Conservation (phyloP, 176 grass and related monocot genomes). For the Guadua angustifolia region DNA sequence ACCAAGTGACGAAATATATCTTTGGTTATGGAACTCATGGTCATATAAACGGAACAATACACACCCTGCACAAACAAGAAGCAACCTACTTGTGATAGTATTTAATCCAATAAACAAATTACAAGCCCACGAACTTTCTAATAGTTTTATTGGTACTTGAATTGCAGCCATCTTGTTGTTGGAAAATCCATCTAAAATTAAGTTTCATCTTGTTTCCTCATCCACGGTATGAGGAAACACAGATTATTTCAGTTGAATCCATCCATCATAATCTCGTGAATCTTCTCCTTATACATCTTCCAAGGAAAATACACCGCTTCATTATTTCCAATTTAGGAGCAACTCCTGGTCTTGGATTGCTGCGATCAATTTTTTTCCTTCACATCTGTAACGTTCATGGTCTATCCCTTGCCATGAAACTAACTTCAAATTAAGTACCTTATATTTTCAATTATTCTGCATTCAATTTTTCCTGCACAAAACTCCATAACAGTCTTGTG, state of each 20-base stretch:
- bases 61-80: neutral
- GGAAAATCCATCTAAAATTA: neutral
- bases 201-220: neutral
- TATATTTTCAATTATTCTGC: conserved; percentile 4
- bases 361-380: neutral
- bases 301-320: neutral
- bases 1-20: too few species aligned
- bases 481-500: neutral
- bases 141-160: neutral
- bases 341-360: neutral
- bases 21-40: neutral
- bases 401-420: conserved; percentile 10
- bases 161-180: neutral
- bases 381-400: neutral
- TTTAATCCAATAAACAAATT: neutral
- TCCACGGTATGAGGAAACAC: neutral
- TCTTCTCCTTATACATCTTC: too few species aligned
- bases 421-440: neutral
- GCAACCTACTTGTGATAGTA: neutral
- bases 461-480: neutral
- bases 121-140: neutral
- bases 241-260: conserved; percentile 5
- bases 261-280: neutral
- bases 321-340: neutral
- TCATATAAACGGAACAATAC: neutral